These are phyloP conservation scores for Gypsophila paniculata DNA, from an alignment of 179 eudicot genomes.

Conservation along the genomic window DNA sequence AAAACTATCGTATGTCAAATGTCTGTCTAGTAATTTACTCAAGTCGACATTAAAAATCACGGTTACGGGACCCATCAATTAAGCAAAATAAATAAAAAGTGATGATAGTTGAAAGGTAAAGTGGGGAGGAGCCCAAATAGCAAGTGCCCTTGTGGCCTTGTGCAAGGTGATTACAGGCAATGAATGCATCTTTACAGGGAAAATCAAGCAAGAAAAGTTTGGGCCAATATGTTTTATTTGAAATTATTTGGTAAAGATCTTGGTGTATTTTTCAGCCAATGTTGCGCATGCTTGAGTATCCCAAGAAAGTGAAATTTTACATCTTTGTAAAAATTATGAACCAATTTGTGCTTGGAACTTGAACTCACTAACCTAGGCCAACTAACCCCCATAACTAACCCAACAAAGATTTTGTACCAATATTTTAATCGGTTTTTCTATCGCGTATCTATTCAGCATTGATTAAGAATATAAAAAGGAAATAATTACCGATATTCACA, in stretches of 20 bases:
- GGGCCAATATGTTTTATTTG: conserved; percentile 18
- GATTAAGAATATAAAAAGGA: no score
- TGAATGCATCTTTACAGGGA: conserved; percentile 27
- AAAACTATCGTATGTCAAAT: no score
- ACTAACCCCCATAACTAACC: not conserved
- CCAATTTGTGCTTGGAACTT: conserved; percentile 38
- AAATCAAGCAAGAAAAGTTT: conserved; percentile 12
- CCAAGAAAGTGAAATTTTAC: conserved; percentile 36
- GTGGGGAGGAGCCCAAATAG: conserved; percentile 23
- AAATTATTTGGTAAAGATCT: conserved; percentile 23
- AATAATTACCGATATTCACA: no score
- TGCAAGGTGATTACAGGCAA: conserved; percentile 33
- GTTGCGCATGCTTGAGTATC: conserved; percentile 44
- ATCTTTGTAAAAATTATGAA: conserved; percentile 19
- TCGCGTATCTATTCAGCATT: no score
- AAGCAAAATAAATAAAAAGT: no score
- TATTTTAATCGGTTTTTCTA: not conserved
- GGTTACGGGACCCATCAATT: not conserved
- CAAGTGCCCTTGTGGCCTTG: not conserved
- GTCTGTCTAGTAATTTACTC: no score
- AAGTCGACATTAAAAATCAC: not conserved
- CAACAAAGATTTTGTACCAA: conserved; percentile 20
- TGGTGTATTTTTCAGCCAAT: conserved; percentile 20
- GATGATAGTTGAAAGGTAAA: conserved; percentile 3
- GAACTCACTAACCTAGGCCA: conserved; percentile 29